phyloP scores from a whole-genome alignment of 2,329 filamentous ascomycete genomes.

The Mollisiaceae sp. region DNA sequence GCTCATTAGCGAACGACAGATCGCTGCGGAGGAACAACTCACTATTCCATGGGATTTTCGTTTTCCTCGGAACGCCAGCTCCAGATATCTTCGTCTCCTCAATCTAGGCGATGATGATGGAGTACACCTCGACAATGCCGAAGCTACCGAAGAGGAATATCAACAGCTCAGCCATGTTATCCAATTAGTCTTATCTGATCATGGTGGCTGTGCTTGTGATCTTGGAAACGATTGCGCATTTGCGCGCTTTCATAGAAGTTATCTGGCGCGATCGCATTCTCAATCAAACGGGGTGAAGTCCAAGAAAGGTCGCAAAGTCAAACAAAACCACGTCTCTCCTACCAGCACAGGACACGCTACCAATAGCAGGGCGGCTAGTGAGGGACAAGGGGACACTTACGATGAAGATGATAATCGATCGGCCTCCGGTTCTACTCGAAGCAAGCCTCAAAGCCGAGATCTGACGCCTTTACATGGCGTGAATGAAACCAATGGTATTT shows the following conservation, averaged over 20 bases:
- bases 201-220: slow-evolving; percentile 80
- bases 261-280: slow-evolving; percentile 54
- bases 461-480: slow-evolving; percentile 59
- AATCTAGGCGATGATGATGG: slow-evolving; percentile 66
- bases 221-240: slow-evolving; percentile 67
- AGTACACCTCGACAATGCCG: slow-evolving; percentile 33
- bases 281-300: slow-evolving; percentile 48
- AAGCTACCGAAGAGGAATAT: slow-evolving; percentile 61
- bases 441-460: slow-evolving; percentile 71
- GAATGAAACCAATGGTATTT: slow-evolving; percentile 58
- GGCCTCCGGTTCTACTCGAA: slow-evolving; percentile 57
- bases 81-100: slow-evolving; percentile 62
- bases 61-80: slow-evolving; percentile 59
- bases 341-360: slow-evolving; percentile 66
- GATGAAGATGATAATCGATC: slow-evolving; percentile 59
- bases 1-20: slow-evolving; percentile 81
- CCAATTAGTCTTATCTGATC: slow-evolving; percentile 73
- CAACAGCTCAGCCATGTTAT: slow-evolving; percentile 67
- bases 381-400: slow-evolving; percentile 60
- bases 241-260: slow-evolving; percentile 64
- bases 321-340: slow-evolving; percentile 60
- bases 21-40: slow-evolving; percentile 67
- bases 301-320: slow-evolving; percentile 52
- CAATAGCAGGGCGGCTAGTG: slow-evolving; percentile 68
- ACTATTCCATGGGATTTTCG: slow-evolving; percentile 72